phyloP scores from a whole-genome alignment of 208 protist genomes.

The Vickermania spadyakhi region DNA sequence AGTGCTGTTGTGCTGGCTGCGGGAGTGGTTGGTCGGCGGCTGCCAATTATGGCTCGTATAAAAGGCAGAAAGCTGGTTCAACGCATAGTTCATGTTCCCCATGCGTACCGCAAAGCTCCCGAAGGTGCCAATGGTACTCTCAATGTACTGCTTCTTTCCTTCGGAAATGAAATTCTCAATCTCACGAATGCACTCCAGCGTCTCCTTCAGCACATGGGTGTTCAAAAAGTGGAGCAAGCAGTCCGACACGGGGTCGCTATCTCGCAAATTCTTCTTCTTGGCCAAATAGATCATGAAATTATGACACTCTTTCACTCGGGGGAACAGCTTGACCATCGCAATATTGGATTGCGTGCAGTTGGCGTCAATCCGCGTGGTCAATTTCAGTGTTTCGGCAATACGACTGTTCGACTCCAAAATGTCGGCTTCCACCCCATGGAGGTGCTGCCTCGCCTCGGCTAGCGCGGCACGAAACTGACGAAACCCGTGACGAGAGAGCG shows the following conservation, averaged over 20 bases:
- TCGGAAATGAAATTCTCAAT: not conserved
- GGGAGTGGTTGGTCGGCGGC: not conserved
- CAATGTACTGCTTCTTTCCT: slow-evolving; percentile 1
- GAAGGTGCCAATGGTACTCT: not conserved
- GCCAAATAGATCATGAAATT: slow-evolving; percentile 41
- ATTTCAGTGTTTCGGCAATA: slow-evolving; percentile 32
- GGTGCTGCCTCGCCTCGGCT: slow-evolving; percentile 45
- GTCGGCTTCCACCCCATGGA: slow-evolving; percentile 41
- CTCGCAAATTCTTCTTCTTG: slow-evolving; percentile 9
- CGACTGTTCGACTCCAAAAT: slow-evolving; percentile 28
- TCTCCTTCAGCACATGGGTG: slow-evolving; percentile 9
- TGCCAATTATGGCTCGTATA: not conserved
- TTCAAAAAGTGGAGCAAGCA: slow-evolving; percentile 17
- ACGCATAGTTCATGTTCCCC: not conserved
- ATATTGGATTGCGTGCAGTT: slow-evolving; percentile 43
- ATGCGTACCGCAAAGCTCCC: not conserved
- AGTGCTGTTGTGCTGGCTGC: not conserved
- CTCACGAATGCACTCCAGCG: not conserved
- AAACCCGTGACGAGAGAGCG: slow-evolving; percentile 39
- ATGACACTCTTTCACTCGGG: slow-evolving; percentile 42
- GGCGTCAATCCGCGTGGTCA: slow-evolving; percentile 56
- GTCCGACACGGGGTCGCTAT: slow-evolving; percentile 21
- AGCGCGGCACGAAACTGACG: slow-evolving; percentile 50
- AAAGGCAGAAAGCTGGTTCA: not conserved
- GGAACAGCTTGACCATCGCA: slow-evolving; percentile 35